Evolutionary conservation across 2,329 filamentous ascomycete genomes (phyloP).

Genomic region (Didymella pomorum): DNA sequence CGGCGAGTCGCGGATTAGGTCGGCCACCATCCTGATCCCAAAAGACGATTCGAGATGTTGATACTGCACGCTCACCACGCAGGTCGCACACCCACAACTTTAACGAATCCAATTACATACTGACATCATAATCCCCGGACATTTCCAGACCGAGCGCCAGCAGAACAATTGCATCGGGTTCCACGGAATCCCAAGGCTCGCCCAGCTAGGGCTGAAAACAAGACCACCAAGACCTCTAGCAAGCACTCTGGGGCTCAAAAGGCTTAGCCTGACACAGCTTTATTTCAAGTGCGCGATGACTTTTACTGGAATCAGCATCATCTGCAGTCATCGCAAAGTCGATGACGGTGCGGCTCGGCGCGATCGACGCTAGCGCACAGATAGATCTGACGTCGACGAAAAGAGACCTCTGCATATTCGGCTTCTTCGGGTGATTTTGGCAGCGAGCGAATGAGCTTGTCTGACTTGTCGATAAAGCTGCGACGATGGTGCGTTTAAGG

Average conservation of each 20-base stretch:
- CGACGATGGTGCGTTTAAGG: not conserved
- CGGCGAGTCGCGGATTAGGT: slow-evolving; percentile 34
- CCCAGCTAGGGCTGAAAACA: not conserved
- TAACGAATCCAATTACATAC: not conserved
- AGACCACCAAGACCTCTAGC: slow-evolving; percentile 7
- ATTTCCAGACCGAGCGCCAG: not conserved
- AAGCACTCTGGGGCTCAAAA: slow-evolving; percentile 9
- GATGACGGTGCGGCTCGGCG: slow-evolving; percentile 22
- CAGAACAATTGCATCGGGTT: not conserved
- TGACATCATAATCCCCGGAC: slow-evolving; percentile 15
- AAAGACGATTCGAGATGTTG: not conserved
- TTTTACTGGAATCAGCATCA: not conserved
- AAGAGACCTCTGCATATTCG: slow-evolving; percentile 6
- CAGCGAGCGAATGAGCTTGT: slow-evolving; percentile 8
- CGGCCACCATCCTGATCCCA: slow-evolving; percentile 18
- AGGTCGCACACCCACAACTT: slow-evolving; percentile 1
- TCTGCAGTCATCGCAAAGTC: slow-evolving; percentile 13
- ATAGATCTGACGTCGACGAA: slow-evolving; percentile 17
- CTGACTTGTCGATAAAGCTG: not conserved
- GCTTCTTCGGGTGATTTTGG: not conserved
- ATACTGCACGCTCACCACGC: not conserved
- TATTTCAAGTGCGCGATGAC: not conserved
- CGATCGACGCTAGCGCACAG: slow-evolving; percentile 17
- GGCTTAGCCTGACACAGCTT: slow-evolving; percentile 12
- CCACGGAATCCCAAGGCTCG: slow-evolving; percentile 1